phyloP scores from a whole-genome alignment of 345 rosid species.

The Erodium maritimum region DNA sequence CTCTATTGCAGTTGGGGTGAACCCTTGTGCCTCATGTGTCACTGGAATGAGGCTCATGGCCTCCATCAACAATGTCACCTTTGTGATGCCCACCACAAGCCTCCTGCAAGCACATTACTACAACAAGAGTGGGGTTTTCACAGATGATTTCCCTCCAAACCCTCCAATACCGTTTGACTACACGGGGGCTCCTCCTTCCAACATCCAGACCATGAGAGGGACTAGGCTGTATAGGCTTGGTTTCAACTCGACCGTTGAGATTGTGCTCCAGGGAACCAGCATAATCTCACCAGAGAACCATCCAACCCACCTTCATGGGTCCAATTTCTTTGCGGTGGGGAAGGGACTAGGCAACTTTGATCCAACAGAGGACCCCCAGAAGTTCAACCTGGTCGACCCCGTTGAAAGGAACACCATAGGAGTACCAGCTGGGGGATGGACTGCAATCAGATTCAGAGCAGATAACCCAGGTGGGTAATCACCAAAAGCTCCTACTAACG shows the following conservation, averaged over 20 bases:
- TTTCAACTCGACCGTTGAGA: conserved; percentile 53
- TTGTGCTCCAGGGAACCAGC: conserved; percentile 60
- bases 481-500: not conserved
- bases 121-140: conserved; percentile 47
- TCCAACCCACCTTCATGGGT: conserved; percentile 66
- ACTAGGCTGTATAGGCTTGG: conserved; percentile 45
- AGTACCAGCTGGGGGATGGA: conserved; percentile 76
- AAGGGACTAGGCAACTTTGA: conserved; percentile 62
- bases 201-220: conserved; percentile 42
- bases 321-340: conserved; percentile 50
- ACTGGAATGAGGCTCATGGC: conserved; percentile 34
- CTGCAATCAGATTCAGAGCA: conserved; percentile 59
- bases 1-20: conserved; percentile 41
- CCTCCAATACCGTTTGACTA: conserved; percentile 43
- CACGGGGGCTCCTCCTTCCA: conserved; percentile 34
- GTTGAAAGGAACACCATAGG: conserved; percentile 65
- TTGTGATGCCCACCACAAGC: conserved; percentile 46
- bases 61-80: conserved; percentile 43
- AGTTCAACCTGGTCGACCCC: conserved; percentile 66
- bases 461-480: conserved; percentile 59
- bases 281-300: conserved; percentile 65
- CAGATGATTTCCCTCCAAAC: conserved; percentile 50
- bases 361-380: conserved; percentile 37
- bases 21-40: conserved; percentile 55
- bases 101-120: conserved; percentile 63